Base-by-base conservation (phyloP, 2,329 filamentous ascomycete species). In the Colletotrichum karsti region DNA sequence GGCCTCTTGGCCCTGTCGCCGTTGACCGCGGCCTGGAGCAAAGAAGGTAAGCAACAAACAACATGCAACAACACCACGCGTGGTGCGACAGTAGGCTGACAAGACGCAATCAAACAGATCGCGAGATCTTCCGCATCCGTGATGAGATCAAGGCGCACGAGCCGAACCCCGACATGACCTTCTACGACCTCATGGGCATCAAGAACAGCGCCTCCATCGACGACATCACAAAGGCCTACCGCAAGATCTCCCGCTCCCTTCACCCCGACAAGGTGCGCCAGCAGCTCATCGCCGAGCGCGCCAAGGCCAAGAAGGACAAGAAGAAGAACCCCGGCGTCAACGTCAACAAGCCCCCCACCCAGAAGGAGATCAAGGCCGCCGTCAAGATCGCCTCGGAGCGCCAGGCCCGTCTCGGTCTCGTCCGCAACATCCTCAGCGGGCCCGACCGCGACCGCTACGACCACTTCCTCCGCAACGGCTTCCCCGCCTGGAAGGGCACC, bases 251-350 rank as follows among this genome's bases (percentile, higher is more conserved):
- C 50, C 88, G 91, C 71, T 85, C 88, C 59, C 85, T 98, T 53
- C 96, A 99, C 80, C 96, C 96, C 1, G 96, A 99, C 88, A 99
- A 98, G 85, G 95, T 95, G 74, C 93, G 92, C 80, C 93, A 95
- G 80, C 87, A 91, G 78, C 93, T 96, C 80, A 85, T 92, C 69
- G 88, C 92, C 71, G 90, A 92, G 77, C 90, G 89, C 75, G 85
- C 87, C 71, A 86, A 87, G 75, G 78, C 79, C 59, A 82, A 86
- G 76, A 87, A 84, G 75, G 80, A 81, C 71, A 86, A 84, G 68
- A 80, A 80, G 69, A 81, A 83, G 70, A 88, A 91, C 78, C 84
- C 87, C 1, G 89, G 87, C 35, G 88, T 89, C 64, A 86, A 89
- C 72, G 89, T 93, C 70, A 84, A 85, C 77, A 95, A 94, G 83